Evolutionary conservation across 352 stramenopile species (phyloP).

Genomic region (Pythium phragmiticola): DNA sequence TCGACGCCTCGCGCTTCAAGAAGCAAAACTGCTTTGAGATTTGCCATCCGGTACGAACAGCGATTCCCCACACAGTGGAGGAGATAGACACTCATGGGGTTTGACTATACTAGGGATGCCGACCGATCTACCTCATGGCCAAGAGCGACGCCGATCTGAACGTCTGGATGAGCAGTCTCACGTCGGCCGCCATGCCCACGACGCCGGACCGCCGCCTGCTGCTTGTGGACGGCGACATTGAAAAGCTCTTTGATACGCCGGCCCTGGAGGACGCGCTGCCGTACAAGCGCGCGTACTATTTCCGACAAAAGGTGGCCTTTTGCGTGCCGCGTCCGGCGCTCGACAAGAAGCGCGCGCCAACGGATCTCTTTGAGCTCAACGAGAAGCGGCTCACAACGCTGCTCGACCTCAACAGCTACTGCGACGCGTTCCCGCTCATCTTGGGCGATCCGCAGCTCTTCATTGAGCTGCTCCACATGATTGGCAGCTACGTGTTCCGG

Average conservation of each 20-base stretch:
- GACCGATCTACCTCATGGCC: slow-evolving; percentile 84
- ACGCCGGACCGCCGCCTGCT: slow-evolving; percentile 70
- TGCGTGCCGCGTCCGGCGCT: slow-evolving; percentile 56
- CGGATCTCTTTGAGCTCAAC: slow-evolving; percentile 84
- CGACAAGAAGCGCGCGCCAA: slow-evolving; percentile 40
- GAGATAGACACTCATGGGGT: background rate
- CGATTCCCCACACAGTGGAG: background rate
- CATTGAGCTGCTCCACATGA: slow-evolving; percentile 76
- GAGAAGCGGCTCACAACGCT: slow-evolving; percentile 81
- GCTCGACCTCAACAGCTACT: slow-evolving; percentile 86
- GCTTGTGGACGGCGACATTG: slow-evolving; percentile 48
- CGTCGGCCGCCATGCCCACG: slow-evolving; percentile 74
- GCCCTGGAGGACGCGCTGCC: slow-evolving; percentile 75
- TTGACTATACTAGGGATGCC: slow-evolving; percentile 44
- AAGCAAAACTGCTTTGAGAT: slow-evolving; percentile 88
- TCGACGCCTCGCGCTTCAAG: slow-evolving; percentile 80
- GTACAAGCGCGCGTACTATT: slow-evolving; percentile 85
- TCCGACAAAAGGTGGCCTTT: slow-evolving; percentile 83
- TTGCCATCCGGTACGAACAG: slow-evolving; percentile 59
- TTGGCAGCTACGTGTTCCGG: slow-evolving; percentile 82
- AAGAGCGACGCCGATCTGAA: slow-evolving; percentile 82
- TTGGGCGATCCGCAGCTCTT: slow-evolving; percentile 79
- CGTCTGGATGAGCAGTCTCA: slow-evolving; percentile 86
- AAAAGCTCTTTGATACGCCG: slow-evolving; percentile 76
- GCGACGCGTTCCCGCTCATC: slow-evolving; percentile 79